A percentile compares a stretch with the other conserved stretches of the same genome.
phyloP scores from a whole-genome alignment of 371 early-diverging fungal species.

The Apophysomyces trapeziformis region DNA sequence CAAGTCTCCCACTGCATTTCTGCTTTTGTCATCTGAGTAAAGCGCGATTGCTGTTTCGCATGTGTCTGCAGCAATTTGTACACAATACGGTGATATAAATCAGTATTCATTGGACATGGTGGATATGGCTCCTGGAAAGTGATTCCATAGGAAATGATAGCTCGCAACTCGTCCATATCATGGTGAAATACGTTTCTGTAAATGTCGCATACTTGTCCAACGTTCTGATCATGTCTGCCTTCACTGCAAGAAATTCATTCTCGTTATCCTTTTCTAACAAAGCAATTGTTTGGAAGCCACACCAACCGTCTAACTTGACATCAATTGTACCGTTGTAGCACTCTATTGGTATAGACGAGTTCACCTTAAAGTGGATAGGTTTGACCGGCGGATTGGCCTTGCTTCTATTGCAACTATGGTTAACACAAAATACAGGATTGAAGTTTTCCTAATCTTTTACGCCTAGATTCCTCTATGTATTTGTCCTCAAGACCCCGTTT shows the following conservation, averaged over 20 bases:
- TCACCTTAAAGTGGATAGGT: background rate
- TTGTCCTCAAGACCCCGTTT: conserved; percentile 1
- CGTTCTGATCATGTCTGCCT: conserved; percentile 2
- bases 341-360: background rate
- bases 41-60: background rate
- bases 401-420: background rate
- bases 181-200: background rate
- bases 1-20: background rate
- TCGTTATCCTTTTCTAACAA: conserved; percentile 18
- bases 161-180: background rate
- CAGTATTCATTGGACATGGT: conserved; percentile 1
- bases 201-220: background rate
- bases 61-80: background rate
- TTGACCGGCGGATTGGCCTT: background rate
- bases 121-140: background rate
- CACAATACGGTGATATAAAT: background rate
- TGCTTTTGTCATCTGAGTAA: background rate
- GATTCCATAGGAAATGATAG: background rate
- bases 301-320: background rate
- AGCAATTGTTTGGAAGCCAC: conserved; percentile 6
- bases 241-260: background rate
- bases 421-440: background rate
- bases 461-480: background rate
- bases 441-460: background rate
- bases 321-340: background rate